Evolutionary conservation across 108 stramenopile species (phyloP).

Genomic region (Nannochloropsis salina): DNA sequence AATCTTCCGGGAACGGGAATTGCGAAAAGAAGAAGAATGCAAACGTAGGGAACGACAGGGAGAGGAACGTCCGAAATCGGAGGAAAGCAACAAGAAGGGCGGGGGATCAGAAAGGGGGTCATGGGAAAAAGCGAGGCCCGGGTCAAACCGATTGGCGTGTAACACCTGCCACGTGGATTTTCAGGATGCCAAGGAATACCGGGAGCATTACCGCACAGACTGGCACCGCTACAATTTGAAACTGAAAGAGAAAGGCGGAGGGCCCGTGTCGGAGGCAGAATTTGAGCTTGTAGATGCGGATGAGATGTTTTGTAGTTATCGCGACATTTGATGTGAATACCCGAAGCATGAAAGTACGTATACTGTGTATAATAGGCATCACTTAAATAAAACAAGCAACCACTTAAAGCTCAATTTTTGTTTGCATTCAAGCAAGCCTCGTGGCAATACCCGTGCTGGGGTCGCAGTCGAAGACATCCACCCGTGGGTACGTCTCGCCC

Average conservation of each 20-base stretch:
- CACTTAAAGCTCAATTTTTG: not conserved
- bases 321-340: not conserved
- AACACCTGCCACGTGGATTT: constrained; percentile 39
- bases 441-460: not conserved
- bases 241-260: constrained; percentile 64
- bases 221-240: constrained; percentile 94
- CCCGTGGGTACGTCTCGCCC: not conserved
- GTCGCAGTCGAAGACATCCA: not conserved
- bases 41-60: not conserved
- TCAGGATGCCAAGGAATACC: constrained; percentile 52
- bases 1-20: constrained; percentile 27
- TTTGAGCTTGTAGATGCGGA: constrained; percentile 40
- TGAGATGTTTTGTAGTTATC: constrained; percentile 25
- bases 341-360: not conserved
- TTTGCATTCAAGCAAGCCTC: not conserved
- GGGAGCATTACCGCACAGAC: constrained; percentile 83
- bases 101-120: not conserved
- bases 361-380: not conserved
- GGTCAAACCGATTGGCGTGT: constrained; percentile 21
- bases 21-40: not conserved
- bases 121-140: constrained; percentile 14
- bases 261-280: constrained; percentile 34
- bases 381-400: not conserved
- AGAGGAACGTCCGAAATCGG: not conserved
- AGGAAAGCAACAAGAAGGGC: not conserved